These are phyloP conservation scores for Blastobotrys peoriensis DNA, from an alignment of 805 yeast species.

Conservation along the genomic window DNA sequence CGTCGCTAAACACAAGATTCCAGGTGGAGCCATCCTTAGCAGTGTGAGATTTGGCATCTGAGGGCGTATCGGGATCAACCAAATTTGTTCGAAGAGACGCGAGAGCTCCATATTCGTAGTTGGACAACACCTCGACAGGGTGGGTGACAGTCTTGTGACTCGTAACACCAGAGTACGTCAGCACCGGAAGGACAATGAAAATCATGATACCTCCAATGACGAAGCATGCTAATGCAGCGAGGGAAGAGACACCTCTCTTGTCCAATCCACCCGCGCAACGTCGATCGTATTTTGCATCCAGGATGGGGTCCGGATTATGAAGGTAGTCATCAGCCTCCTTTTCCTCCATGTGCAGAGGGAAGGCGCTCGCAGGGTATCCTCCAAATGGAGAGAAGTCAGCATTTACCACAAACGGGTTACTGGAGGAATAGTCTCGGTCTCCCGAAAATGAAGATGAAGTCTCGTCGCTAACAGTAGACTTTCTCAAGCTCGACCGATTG, in stretches of 20 bases:
- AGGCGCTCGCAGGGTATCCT: slow-evolving; percentile 89
- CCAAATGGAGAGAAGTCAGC: slow-evolving; percentile 71
- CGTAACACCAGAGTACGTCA: slow-evolving; percentile 73
- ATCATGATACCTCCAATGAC: slow-evolving; percentile 57
- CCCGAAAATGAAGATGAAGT: slow-evolving; percentile 20
- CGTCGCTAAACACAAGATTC: slow-evolving; percentile 83
- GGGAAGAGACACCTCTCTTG: slow-evolving; percentile 30
- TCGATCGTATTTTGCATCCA: slow-evolving; percentile 74
- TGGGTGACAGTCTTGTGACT: slow-evolving; percentile 10
- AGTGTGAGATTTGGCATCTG: slow-evolving; percentile 40
- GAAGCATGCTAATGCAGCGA: slow-evolving; percentile 42
- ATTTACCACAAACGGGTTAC: slow-evolving; percentile 30
- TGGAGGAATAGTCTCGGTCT: slow-evolving; percentile 12
- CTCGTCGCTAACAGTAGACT: slow-evolving; percentile 20
- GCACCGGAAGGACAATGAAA: slow-evolving; percentile 73
- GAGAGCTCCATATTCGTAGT: slow-evolving; percentile 52
- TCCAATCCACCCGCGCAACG: slow-evolving; percentile 30
- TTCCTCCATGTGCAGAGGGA: slow-evolving; percentile 87
- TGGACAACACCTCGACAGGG: slow-evolving; percentile 40
- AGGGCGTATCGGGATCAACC: slow-evolving; percentile 70
- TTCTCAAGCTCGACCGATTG: slow-evolving; percentile 5
- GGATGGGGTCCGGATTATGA: slow-evolving; percentile 94
- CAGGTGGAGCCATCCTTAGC: slow-evolving; percentile 60
- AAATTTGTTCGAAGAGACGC: slow-evolving; percentile 55
- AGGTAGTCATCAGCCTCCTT: slow-evolving; percentile 92